Percentiles rank a stretch among this genome's conserved stretches.
phyloP scores from a whole-genome alignment of 768 basidiomycete genomes.

The Panellus pusillus region DNA sequence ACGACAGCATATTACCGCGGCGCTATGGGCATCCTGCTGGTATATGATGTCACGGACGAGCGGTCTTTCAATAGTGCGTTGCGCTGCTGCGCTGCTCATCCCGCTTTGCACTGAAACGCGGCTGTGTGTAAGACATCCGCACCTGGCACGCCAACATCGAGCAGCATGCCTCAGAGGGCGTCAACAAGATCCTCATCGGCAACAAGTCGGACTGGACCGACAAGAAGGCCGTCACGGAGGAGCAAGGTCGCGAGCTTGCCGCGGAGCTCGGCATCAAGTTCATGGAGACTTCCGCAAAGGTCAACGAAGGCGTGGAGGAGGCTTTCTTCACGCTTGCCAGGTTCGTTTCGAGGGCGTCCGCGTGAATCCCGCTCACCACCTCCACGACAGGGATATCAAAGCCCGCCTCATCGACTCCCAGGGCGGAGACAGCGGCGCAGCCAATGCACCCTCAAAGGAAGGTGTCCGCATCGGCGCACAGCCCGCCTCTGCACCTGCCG shows the following conservation, averaged over 20 bases:
- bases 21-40: constrained; percentile 96
- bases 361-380: background rate
- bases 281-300: constrained; percentile 99
- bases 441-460: constrained; percentile 40
- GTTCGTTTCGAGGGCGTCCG: constrained; percentile 18
- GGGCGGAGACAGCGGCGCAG: constrained; percentile 53
- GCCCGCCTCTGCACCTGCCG: constrained; percentile 6
- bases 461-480: constrained; percentile 31
- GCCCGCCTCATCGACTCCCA: constrained; percentile 94
- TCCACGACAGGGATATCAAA: constrained; percentile 82
- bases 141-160: constrained; percentile 79
- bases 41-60: constrained; percentile 94
- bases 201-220: constrained; percentile 98
- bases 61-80: constrained; percentile 55
- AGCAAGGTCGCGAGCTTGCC: constrained; percentile 66
- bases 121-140: constrained; percentile 6
- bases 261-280: constrained; percentile 93
- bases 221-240: constrained; percentile 78
- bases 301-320: constrained; percentile 97
- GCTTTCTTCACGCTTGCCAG: constrained; percentile 99
- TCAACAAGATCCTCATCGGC: constrained; percentile 97
- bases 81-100: background rate
- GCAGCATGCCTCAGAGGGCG: constrained; percentile 95
- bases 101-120: background rate
- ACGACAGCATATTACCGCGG: constrained; percentile 99